Evolutionary conservation across 305 asterid species (phyloP), one percentile per base, ranked within the genome.

Genomic region (Petunia hybrid): DNA sequence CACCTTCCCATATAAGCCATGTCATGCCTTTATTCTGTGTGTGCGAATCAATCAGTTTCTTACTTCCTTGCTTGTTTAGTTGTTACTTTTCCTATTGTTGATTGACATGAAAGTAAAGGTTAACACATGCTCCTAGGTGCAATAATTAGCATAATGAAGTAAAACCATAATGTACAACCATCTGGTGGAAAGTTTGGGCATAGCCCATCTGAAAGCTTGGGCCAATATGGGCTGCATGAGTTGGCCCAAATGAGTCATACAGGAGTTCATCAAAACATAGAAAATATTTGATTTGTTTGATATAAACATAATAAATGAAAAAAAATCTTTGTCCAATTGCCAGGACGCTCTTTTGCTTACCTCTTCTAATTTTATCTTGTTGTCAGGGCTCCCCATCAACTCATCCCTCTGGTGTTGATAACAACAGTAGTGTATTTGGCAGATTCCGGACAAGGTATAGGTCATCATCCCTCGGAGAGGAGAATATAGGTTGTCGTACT

Each of bases 401-500:
- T 71, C 87, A 89, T 79, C 82, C 91, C 79, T 79, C 89, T 78
- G 89, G 88, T 80, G 73, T 82, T 80, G 99, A 96, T 82, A 87
- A 90, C 42, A 91, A 92, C 76, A 87, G 87, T 86, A 90, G 94
- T 67, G 97, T 96, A 83, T 96, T 94, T 90, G 87, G 91, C 83
- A 91, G 98, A 91, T 96, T 96, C 84, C 93, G 98, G 80, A 38
- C 94, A 71, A 93, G 90, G 88, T 91, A 91, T 65, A 88, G 89
- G 82, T 87, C 87, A 55, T 69, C 95, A 84, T 91, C 95, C 59
- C 35, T 79, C 62, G 86, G 85, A 13, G 98, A 92, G 82, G 98
- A 91, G 78, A 91, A 76, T 85, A 83, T 93, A 84, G 95, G 95
- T 76, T 91, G 91, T 84, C 91, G 87, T 85, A 88, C 97, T 61